These are phyloP conservation scores for Salvia sclarea DNA, from an alignment of 305 asterid species.

Conservation along the genomic window DNA sequence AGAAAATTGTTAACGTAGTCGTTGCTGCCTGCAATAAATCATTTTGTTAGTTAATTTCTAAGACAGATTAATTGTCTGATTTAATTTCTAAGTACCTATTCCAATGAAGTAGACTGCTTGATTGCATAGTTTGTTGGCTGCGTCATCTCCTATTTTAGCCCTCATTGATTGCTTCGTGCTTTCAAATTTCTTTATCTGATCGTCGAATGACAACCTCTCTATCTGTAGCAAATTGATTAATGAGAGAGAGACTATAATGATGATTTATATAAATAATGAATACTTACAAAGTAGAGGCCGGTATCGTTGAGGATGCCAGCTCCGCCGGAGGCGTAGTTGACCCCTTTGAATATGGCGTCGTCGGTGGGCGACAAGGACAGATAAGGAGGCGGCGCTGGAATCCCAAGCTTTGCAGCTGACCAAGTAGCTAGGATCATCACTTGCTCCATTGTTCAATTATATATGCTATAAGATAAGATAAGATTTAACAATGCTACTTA, in stretches of 20 bases:
- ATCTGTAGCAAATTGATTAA: constrained; percentile 34
- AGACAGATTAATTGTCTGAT: too few relatives aligned
- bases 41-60: too few relatives aligned
- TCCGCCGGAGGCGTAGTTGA: constrained; percentile 86
- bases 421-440: too few relatives aligned
- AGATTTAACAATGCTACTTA: constrained; percentile 31
- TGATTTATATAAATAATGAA: too few relatives aligned
- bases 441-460: too few relatives aligned
- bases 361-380: constrained; percentile 61
- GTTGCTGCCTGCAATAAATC: constrained; percentile 60
- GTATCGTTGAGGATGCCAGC: constrained; percentile 85
- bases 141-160: constrained; percentile 58
- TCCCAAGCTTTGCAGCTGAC: constrained; percentile 74
- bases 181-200: constrained; percentile 61
- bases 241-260: neutral
- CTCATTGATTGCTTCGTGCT: constrained; percentile 54
- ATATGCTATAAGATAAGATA: too few relatives aligned
- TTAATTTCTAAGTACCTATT: too few relatives aligned
- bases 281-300: constrained; percentile 80
- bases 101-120: constrained; percentile 67
- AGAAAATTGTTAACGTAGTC: constrained; percentile 80
- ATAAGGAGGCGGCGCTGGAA: constrained; percentile 68
- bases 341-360: constrained; percentile 69
- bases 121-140: constrained; percentile 56
- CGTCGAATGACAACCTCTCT: constrained; percentile 72